These are phyloP conservation scores for Rhizopus sp. DNA, from an alignment of 371 early-diverging fungal genomes.

Conservation along the genomic window DNA sequence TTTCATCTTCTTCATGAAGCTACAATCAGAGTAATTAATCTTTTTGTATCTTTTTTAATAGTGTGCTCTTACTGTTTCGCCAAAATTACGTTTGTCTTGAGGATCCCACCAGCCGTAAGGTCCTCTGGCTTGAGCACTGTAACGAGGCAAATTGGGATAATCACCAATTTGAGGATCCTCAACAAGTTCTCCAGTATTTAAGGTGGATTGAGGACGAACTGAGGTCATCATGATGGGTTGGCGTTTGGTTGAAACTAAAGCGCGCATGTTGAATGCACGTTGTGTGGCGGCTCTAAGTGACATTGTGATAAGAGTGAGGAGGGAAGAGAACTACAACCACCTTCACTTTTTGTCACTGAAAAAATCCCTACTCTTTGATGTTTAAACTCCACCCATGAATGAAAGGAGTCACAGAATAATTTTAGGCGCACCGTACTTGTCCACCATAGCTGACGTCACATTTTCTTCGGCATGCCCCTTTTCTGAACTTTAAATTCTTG, in stretches of 20 bases:
- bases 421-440: too few species aligned
- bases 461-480: too few species aligned
- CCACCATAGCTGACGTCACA: too few species aligned
- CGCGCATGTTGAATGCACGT: conserved; percentile 43
- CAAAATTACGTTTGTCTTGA: conserved; percentile 70
- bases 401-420: background rate
- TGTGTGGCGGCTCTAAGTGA: conserved; percentile 43
- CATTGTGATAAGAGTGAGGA: conserved; percentile 21
- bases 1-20: conserved; percentile 67
- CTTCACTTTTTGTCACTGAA: background rate
- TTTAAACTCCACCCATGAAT: conserved; percentile 4
- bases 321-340: background rate
- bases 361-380: background rate
- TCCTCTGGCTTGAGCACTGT: conserved; percentile 58
- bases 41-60: background rate
- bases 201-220: conserved; percentile 50
- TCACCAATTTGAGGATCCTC: conserved; percentile 69
- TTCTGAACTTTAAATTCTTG: too few species aligned
- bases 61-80: conserved; percentile 50
- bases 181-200: conserved; percentile 44
- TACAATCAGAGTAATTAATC: conserved; percentile 18
- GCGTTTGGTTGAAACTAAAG: conserved; percentile 27
- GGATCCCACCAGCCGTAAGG: conserved; percentile 63
- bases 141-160: conserved; percentile 67
- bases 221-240: conserved; percentile 33